phyloP scores from a whole-genome alignment of 148 eudicot species.

The Rhododendron ovatum region DNA sequence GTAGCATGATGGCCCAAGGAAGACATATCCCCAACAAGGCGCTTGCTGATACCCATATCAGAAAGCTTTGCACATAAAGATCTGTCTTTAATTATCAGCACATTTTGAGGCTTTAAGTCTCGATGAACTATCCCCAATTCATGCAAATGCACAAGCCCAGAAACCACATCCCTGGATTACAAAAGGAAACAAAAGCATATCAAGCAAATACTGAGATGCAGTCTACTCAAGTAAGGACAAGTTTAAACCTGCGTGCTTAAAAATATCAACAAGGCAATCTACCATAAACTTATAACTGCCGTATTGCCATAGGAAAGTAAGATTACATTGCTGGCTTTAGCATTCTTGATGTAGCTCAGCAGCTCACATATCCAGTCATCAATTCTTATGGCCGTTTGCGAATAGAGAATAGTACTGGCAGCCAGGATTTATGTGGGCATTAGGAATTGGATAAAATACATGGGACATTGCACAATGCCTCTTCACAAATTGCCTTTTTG shows the following conservation, averaged over 20 bases:
- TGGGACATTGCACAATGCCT: neutral
- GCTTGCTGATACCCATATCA: conserved; percentile 98
- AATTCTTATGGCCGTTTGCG: neutral
- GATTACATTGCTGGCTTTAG: neutral
- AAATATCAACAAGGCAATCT: too few relatives aligned
- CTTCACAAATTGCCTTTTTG: neutral
- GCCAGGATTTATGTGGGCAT: neutral
- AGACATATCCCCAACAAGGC: conserved; percentile 70
- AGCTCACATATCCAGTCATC: neutral
- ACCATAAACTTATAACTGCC: conserved; percentile 12
- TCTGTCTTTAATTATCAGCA: conserved; percentile 35
- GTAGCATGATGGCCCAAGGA: conserved; percentile 87
- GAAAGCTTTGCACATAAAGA: conserved; percentile 73
- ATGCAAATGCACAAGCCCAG: conserved; percentile 84
- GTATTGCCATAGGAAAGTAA: neutral
- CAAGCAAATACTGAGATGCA: neutral
- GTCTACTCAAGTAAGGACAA: too few relatives aligned
- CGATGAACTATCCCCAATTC: conserved; percentile 88
- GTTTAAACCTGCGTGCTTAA: too few relatives aligned
- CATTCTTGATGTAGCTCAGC: neutral
- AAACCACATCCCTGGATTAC: conserved; percentile 64
- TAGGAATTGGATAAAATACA: neutral
- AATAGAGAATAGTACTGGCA: neutral
- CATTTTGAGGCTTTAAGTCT: conserved; percentile 88
- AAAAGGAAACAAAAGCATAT: neutral